Conservation (phyloP, 371 early-diverging fungal species). For the Batkoa obscura region DNA sequence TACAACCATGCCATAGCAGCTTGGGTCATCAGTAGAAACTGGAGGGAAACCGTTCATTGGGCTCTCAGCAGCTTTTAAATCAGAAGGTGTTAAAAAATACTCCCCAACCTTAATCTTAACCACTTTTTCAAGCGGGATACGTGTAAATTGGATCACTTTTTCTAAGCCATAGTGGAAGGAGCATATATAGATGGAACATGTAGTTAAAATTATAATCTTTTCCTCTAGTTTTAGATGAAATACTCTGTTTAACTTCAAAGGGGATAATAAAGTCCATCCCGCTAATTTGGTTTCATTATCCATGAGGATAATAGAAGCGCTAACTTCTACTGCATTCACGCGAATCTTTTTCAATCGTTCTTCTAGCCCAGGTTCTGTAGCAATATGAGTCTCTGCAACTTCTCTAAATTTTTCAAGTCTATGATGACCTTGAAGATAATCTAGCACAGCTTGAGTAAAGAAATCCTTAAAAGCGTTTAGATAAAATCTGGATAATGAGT, state of each 20-base stretch:
- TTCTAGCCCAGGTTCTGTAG: constrained; percentile 31
- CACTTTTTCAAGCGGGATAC: constrained; percentile 35
- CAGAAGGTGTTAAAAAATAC: constrained; percentile 9
- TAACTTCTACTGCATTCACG: constrained; percentile 25
- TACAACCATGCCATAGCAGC: background rate
- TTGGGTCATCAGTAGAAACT: background rate
- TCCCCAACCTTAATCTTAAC: constrained; percentile 30
- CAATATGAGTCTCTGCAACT: constrained; percentile 13
- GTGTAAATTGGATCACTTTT: constrained; percentile 43
- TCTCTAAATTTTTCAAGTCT: constrained; percentile 16
- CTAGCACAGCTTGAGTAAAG: constrained; percentile 21
- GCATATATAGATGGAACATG: constrained; percentile 47
- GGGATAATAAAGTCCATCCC: constrained; percentile 44
- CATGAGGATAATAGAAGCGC: constrained; percentile 33
- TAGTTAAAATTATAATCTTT: constrained; percentile 44
- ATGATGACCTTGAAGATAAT: constrained; percentile 17
- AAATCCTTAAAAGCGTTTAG: constrained; percentile 47
- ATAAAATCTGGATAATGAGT: constrained; percentile 46
- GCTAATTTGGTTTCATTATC: constrained; percentile 26
- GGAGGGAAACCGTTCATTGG: background rate
- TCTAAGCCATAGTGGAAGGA: constrained; percentile 48
- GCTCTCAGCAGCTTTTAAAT: background rate
- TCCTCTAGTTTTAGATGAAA: constrained; percentile 27
- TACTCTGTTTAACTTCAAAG: constrained; percentile 14
- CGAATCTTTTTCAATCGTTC: constrained; percentile 24